These are phyloP conservation scores for Tricholoma terreum DNA, from an alignment of 768 basidiomycete genomes.

Conservation along the genomic window DNA sequence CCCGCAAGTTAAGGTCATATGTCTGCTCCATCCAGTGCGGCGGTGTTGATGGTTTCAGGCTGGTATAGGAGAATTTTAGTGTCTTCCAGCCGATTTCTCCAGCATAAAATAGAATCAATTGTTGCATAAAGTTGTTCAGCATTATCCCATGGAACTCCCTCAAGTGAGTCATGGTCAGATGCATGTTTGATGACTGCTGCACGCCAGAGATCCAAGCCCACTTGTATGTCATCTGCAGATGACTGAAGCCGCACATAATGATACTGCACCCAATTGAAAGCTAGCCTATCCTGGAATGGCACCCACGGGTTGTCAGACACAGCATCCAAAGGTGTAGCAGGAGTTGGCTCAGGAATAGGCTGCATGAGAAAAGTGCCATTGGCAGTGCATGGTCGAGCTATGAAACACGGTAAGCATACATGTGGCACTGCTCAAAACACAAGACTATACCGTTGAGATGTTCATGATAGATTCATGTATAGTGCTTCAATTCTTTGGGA, in stretches of 20 bases:
- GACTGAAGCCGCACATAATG: constrained; percentile 7
- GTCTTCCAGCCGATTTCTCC: constrained; percentile 24
- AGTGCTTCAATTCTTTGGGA: constrained; percentile 4
- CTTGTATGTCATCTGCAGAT: not conserved
- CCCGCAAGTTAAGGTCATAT: constrained; percentile 3
- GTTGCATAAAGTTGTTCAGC: constrained; percentile 21
- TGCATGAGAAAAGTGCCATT: constrained; percentile 2
- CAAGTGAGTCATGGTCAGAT: not conserved
- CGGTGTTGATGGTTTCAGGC: constrained; percentile 10
- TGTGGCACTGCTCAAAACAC: not conserved
- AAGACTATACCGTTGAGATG: constrained; percentile 12
- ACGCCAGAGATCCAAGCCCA: constrained; percentile 8
- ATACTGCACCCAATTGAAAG: constrained; percentile 6
- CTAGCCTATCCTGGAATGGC: constrained; percentile 6
- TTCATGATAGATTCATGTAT: constrained; percentile 6
- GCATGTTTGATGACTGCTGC: constrained; percentile 1
- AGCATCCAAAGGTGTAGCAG: not conserved
- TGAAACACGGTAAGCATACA: not conserved
- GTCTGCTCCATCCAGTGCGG: constrained; percentile 5
- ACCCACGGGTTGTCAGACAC: constrained; percentile 2
- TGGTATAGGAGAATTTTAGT: constrained; percentile 17
- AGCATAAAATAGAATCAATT: constrained; percentile 21
- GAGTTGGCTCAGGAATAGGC: not conserved
- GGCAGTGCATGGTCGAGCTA: constrained; percentile 12
- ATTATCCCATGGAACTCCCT: constrained; percentile 13